Base-by-base conservation (phyloP, 169 alveolate genomes). In the Eimeria praecox region DNA sequence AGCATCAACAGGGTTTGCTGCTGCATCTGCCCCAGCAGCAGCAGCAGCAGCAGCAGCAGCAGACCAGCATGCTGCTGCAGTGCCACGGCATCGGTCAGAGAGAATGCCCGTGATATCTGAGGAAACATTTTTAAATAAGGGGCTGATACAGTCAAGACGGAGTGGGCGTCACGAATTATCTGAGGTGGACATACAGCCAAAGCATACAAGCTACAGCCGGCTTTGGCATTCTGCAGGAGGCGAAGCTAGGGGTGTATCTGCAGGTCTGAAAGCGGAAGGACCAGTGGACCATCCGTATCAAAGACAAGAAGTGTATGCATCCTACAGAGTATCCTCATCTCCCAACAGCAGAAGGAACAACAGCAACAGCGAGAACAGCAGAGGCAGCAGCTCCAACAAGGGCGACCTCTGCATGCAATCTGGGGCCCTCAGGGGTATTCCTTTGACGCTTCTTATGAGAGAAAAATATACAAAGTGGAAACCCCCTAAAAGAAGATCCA, bases 41-140 rank as follows among this genome's bases (percentile, higher is more conserved):
- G 80, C 46, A 30, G 80, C 80, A 69, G 80, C 80, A 69, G 80
- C 49, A 69, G 80, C 75, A 64, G 24, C 75, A 64, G 75, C 75
- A 64, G 75, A n/a, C 0, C 35, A 12, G 52, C 87, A 69, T 16
- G 59, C n/a, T 12, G 87, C n/a, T 38, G 62, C 46, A 12, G 59
- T 22, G 54, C 52, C 62, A 40, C 59, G 12, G 1, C 12, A 0
- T 56, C 87, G 14, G 87, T 2, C 87, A 77, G 87, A 10, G 22
- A 33, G 18, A 69, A 69, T 10, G 2, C 20, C 69, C 69, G 10
- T 2, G 46, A 40, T 33, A n/a, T 4, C 10, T 24, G 80, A 69
- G 14, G 80, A 69, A 69, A n/a, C 12, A 8, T 40, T 33, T 33
- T n/a, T 16, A 69, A 69, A 35, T 12, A 0, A 69, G 80, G 14